These are phyloP conservation scores for Aspergillus clavatus DNA, from an alignment of 2,329 filamentous ascomycete genomes.

Conservation along the genomic window DNA sequence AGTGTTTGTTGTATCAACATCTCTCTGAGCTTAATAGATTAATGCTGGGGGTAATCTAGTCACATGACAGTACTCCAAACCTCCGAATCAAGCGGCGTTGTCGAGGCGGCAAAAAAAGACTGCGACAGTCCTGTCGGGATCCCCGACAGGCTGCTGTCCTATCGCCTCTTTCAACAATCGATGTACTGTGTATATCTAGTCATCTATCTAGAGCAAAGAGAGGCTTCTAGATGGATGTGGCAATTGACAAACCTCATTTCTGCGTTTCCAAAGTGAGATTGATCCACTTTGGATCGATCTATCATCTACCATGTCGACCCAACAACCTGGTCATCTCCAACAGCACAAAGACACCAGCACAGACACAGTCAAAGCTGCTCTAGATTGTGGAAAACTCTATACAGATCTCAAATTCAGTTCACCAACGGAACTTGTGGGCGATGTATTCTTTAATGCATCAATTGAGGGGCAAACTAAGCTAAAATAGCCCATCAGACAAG, in stretches of 20 bases:
- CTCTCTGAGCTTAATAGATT: too few species aligned
- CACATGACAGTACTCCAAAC: too few species aligned
- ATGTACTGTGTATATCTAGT: too few species aligned
- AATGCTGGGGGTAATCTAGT: too few species aligned
- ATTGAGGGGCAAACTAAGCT: background rate
- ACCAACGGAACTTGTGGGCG: slow-evolving; percentile 2
- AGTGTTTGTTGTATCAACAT: too few species aligned
- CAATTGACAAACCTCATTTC: background rate
- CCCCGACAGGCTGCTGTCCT: background rate
- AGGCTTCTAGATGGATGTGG: too few species aligned
- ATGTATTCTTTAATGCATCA: background rate
- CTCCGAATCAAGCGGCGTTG: background rate
- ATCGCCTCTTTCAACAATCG: too few species aligned
- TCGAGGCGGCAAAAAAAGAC: background rate
- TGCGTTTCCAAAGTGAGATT: slow-evolving; percentile 1
- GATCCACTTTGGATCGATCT: slow-evolving; percentile 1
- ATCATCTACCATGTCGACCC: slow-evolving; percentile 8
- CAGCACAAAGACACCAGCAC: slow-evolving; percentile 1
- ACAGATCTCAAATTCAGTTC: slow-evolving; percentile 13
- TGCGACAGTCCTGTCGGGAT: background rate
- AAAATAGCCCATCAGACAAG: background rate
- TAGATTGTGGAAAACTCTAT: slow-evolving; percentile 7
- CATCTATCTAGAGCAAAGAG: background rate
- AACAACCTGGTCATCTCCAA: slow-evolving; percentile 15
- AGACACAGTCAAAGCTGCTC: too few species aligned